Percentiles rank a stretch among this genome's conserved stretches.
Evolutionary conservation across 306 rosid species (phyloP).

Genomic region (Adenanthera pavonina): DNA sequence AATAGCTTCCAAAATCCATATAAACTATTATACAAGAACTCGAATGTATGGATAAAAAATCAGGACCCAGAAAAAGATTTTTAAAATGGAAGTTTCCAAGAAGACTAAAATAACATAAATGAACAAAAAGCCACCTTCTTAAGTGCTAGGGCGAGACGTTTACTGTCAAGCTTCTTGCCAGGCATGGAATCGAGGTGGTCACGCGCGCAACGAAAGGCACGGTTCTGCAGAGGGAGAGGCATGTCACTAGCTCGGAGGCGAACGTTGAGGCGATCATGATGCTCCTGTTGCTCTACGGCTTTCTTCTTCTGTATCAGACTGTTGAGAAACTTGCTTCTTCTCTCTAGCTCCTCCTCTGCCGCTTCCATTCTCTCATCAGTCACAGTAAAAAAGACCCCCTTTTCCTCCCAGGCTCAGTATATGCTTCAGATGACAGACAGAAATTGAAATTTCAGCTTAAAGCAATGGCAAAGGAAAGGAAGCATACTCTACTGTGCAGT

Average conservation of each 20-base stretch:
- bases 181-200: conserved; percentile 81
- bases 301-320: conserved; percentile 88
- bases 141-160: conserved; percentile 80
- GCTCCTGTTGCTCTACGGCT: conserved; percentile 66
- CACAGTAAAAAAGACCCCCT: conserved; percentile 5
- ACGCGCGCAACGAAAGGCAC: conserved; percentile 78
- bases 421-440: not conserved
- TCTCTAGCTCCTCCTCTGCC: conserved; percentile 89
- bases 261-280: conserved; percentile 56
- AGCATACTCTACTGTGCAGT: conserved; percentile 27
- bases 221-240: conserved; percentile 74
- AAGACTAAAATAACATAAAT: not conserved
- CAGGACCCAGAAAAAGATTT: conserved; percentile 34
- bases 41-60: not conserved
- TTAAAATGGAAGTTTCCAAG: not conserved
- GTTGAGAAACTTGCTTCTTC: conserved; percentile 77
- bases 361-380: conserved; percentile 65
- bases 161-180: conserved; percentile 81
- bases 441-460: conserved; percentile 19
- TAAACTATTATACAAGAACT: conserved; percentile 23
- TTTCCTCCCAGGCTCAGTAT: conserved; percentile 10
- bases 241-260: conserved; percentile 81
- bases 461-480: conserved; percentile 40
- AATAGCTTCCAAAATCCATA: conserved; percentile 27
- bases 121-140: conserved; percentile 63